These are phyloP conservation scores for Adenanthera pavonina DNA, from an alignment of 306 rosid genomes.

Conservation along the genomic window DNA sequence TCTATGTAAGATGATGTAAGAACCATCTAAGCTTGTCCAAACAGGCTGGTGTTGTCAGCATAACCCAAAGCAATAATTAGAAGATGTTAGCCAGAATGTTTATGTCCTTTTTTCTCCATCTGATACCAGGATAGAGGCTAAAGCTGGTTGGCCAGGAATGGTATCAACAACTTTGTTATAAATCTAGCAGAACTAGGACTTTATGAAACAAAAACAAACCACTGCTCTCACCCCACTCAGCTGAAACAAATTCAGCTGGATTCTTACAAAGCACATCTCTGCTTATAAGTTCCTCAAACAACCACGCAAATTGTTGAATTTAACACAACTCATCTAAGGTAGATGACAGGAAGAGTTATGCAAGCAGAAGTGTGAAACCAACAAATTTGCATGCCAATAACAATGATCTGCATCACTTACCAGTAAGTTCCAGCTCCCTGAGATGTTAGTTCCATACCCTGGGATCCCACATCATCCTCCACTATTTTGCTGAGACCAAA, in stretches of 20 bases:
- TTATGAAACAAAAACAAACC: background rate
- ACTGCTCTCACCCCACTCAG: background rate
- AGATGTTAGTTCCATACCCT: slow-evolving; percentile 99
- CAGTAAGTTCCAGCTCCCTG: slow-evolving; percentile 99
- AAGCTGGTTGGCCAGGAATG: background rate
- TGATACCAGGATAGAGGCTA: background rate
- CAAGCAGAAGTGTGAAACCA: slow-evolving; percentile 1
- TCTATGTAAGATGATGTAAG: background rate
- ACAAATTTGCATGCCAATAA: slow-evolving; percentile 30
- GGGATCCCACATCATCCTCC: slow-evolving; percentile 97
- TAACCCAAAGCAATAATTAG: background rate
- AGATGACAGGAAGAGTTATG: slow-evolving; percentile 4
- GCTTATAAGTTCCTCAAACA: background rate
- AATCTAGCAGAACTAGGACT: background rate
- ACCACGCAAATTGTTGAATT: background rate
- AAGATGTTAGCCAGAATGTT: background rate
- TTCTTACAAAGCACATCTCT: background rate
- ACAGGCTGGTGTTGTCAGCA: background rate
- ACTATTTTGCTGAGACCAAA: slow-evolving; percentile 99
- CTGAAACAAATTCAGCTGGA: background rate
- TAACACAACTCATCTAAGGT: background rate
- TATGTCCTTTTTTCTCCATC: background rate
- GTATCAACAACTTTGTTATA: background rate
- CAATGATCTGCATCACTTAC: slow-evolving; percentile 57
- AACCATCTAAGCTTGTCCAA: background rate